Evolutionary conservation across 306 rosid species (phyloP), one percentile per base, ranked within the genome.

Genomic region (Sophora flavescens): DNA sequence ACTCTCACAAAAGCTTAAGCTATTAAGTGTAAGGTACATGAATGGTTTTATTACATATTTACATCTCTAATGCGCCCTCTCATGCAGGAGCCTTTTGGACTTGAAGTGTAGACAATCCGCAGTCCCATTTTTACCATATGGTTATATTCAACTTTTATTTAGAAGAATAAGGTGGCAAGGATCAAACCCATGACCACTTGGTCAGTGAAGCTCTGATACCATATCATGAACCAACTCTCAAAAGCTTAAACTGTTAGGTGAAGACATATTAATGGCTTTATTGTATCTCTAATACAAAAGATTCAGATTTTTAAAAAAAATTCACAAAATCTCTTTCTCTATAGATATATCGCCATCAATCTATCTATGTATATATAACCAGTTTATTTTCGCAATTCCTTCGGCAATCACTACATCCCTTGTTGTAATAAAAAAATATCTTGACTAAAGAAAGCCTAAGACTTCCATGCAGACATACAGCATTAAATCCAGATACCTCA

Each of bases 401-500:
- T 69, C 51, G 13, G 68, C 39, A 38, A 68, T 65, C 39, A 60
- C 70, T 61, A 59, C 33, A 67, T 61, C 35, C 62, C n/a, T 32
- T 74, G 3, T 14, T 33, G 61, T 74, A 57, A 64, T 14, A 7
- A 68, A 62, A 36, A 36, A 44, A 17, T 60, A 13, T 30, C 42
- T 72, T 60, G 48, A 70, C 66, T 10, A 36, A 59, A 64, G 63
- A 35, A 68, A 68, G 30, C 47, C 45, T 15, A 45, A 63, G 56
- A 32, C 56, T 15, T 68, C 67, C 52, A 67, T 39, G 72, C 35
- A 70, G 56, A 58, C n/a, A 41, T 32, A 53, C 45, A 38, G 39
- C 9, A 18, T 58, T 68, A 53, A 62, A 81, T 74, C 47, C 44
- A 60, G 36, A 74, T 88, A 93, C 98, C 97, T 94, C 97, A 2